Evolutionary conservation across 2,329 filamentous ascomycete species (phyloP), one percentile per base, ranked within the genome.

Genomic region (Bipolaris cookei): DNA sequence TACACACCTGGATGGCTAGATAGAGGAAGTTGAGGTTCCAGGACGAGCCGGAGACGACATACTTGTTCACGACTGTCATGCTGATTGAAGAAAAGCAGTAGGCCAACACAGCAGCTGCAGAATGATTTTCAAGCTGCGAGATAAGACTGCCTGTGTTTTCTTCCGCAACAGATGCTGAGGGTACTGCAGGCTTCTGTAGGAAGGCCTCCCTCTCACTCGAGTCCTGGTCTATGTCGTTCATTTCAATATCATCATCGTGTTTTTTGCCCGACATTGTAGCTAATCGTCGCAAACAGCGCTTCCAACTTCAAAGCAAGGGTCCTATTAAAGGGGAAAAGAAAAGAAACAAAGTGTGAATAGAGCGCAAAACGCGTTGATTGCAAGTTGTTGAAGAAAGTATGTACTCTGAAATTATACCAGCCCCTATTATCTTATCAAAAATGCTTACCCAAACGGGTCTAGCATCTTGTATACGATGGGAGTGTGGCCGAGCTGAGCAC

Each of bases 41-140:
- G 65, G 89, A 86, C 48, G 85, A 84, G 58, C 94, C 95, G 8
- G 92, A 97, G 41, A 99, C 87, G 61, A 97, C 93, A 77, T 95
- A 98, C 84, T 99, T 99, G 82, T 99, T 99, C 78, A 96, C 95
- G 16, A 97, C 91, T 6, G 95, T 99, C 95, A 99, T 99, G 78
- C 94, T 86, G 75, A 99, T 99, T 13, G 93, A 97, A 50, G 94
- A 91, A 71, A 90, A 83, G 78, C 95, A 99, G 82, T 99, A 99
- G 42, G 91, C 87, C 64, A 96, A 74, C 69, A 99, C 90, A 20
- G 94, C 92, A 46, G 95, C 76, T 42, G 86, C 82, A 13, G 92
- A 90, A 77, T 87, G 95, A 78, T 92, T 91, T 69, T 51, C 48
- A 10, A 51, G 38, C 28, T 25, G 48, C 14, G 48, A 18, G 21